A percentile compares a stretch with the other conserved stretches of the same genome.
Conservation (phyloP, 305 asterid species). For the Solanum hybrid region DNA sequence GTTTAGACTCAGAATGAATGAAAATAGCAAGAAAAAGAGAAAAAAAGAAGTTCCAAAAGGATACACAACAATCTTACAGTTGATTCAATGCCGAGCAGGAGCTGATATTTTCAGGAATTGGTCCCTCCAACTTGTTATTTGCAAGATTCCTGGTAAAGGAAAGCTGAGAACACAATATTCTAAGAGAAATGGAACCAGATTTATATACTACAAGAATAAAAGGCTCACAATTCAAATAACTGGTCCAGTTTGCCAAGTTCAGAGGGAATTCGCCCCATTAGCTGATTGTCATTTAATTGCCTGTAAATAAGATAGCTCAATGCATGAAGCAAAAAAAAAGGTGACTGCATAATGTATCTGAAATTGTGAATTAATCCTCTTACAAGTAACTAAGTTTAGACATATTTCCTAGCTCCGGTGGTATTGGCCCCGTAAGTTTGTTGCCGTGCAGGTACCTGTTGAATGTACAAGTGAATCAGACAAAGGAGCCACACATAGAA, state of each 20-base stretch:
- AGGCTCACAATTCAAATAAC: slow-evolving; percentile 87
- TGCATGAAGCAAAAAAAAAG: neutral
- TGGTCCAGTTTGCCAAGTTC: slow-evolving; percentile 87
- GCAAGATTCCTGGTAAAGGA: slow-evolving; percentile 59
- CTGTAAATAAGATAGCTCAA: slow-evolving; percentile 30
- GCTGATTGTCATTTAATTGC: slow-evolving; percentile 84
- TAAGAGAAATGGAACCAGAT: neutral
- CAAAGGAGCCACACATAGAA: neutral
- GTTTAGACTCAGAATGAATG: neutral
- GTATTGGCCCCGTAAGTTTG: slow-evolving; percentile 79
- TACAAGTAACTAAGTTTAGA: slow-evolving; percentile 86
- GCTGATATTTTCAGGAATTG: slow-evolving; percentile 88
- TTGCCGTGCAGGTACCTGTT: slow-evolving; percentile 91
- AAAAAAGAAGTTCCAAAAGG: neutral
- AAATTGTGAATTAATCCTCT: slow-evolving; percentile 8
- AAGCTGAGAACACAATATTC: neutral
- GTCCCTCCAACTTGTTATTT: slow-evolving; percentile 77
- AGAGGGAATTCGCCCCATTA: slow-evolving; percentile 70
- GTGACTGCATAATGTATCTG: neutral
- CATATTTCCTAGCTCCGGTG: slow-evolving; percentile 93
- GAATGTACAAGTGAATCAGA: neutral
- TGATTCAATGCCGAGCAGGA: slow-evolving; percentile 91
- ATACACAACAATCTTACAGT: slow-evolving; percentile 38
- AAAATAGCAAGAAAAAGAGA: neutral
- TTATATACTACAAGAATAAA: neutral